A percentile compares a stretch with the other conserved stretches of the same genome.
These are phyloP conservation scores for Coniochaeta sp. DNA, from an alignment of 2,329 filamentous ascomycete species.

Conservation along the genomic window DNA sequence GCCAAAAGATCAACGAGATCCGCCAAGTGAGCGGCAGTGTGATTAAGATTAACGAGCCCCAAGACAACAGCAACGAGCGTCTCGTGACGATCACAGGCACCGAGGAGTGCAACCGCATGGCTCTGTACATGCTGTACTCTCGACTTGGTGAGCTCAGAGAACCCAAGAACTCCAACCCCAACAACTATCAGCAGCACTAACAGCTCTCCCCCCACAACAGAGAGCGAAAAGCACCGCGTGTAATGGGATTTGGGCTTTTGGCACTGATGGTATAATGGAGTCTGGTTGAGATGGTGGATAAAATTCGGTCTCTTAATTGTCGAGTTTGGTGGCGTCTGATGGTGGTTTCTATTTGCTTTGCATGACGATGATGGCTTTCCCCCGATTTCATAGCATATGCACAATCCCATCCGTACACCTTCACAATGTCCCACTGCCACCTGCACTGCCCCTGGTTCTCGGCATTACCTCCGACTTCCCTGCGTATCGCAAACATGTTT, in stretches of 20 bases:
- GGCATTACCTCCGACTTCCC: too few relatives aligned
- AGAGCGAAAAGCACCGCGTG: constrained; percentile 71
- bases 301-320: background rate
- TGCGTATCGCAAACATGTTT: background rate
- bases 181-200: constrained; percentile 6
- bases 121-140: constrained; percentile 98
- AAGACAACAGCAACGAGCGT: constrained; percentile 97
- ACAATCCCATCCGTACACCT: background rate
- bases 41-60: constrained; percentile 99
- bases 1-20: constrained; percentile 99
- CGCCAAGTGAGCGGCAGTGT: constrained; percentile 94
- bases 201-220: constrained; percentile 35
- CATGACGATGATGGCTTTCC: constrained; percentile 9
- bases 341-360: constrained; percentile 4
- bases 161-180: constrained; percentile 3
- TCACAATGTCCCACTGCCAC: background rate
- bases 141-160: constrained; percentile 67
- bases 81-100: constrained; percentile 96
- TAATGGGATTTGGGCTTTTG: constrained; percentile 23
- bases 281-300: background rate
- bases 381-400: constrained; percentile 10
- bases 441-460: too few relatives aligned
- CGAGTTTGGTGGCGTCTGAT: background rate
- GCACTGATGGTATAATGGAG: background rate
- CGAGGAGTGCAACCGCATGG: constrained; percentile 98